Base-by-base conservation (phyloP, 164 flowering plant species). In the Sextonia rubra region DNA sequence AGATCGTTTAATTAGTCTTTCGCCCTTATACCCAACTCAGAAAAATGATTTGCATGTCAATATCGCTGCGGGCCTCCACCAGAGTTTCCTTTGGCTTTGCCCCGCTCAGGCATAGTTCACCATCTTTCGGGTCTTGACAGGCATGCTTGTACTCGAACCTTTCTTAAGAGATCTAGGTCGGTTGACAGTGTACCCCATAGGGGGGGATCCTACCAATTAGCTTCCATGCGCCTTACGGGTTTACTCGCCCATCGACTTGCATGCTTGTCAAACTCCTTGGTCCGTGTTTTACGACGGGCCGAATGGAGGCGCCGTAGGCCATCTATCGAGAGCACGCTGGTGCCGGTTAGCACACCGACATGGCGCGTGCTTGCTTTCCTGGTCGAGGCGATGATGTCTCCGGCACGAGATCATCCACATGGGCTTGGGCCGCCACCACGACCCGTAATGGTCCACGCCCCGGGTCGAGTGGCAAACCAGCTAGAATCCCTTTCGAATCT, bases 251-350 rank as follows among this genome's bases (percentile, higher is more conserved):
- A 1, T 47, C 22, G 69, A 48, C 71, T 68, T 0, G 60, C 0
- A 68, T 30, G 20, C 71, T 47, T 68, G 71, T 68, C 60, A 68
- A 60, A 68, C 56, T 68, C 71, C 71, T 68, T 68, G 60, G 60
- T 68, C 60, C 32, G 60, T 68, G 60, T 68, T 68, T 68, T 1
- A 68, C 47, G 71, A 68, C 60, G 32, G 32, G 60, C 26, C 55
- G 55, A 20, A 66, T 24, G 52, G 69, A n/a, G 55, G 69, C 5
- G 69, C 8, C 22, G 49, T 2, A 1, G 14, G 49, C 49, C 69
- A 48, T 24, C n/a, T n/a, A 12, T 1, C 23, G 4, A 11, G 22
- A 66, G 55, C 17, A n/a, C 60, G 29, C 60, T 6, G 58, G 56
- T 47, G 60, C 27, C 68, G 68, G 3, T n/a, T 9, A 0, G 48